Evolutionary conservation across 2,329 filamentous ascomycete genomes (phyloP).

Genomic region (Diplodia mutila): DNA sequence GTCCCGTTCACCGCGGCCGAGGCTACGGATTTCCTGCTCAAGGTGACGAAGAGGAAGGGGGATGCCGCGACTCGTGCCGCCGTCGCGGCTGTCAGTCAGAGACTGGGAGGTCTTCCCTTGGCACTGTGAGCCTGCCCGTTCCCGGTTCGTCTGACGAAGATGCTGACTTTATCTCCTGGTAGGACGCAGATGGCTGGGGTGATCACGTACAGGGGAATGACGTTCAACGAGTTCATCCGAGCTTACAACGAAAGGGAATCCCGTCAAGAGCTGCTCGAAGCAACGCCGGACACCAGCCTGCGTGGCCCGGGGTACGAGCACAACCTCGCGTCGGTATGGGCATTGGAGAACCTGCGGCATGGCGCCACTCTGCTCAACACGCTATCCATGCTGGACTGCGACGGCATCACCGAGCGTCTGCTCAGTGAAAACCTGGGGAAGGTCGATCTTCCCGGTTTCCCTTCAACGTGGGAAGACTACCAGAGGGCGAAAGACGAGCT

Average conservation of each 20-base stretch:
- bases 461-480: slow-evolving; percentile 7
- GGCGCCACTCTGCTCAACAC: slow-evolving; percentile 26
- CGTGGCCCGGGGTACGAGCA: slow-evolving; percentile 4
- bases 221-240: slow-evolving; percentile 27
- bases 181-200: slow-evolving; percentile 31
- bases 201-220: slow-evolving; percentile 26
- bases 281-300: not conserved
- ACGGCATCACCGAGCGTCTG: slow-evolving; percentile 27
- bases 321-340: slow-evolving; percentile 27
- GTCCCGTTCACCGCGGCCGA: not conserved
- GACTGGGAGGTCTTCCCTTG: slow-evolving; percentile 29
- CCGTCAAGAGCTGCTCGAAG: not conserved
- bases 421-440: not conserved
- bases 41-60: not conserved
- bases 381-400: slow-evolving; percentile 29
- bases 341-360: slow-evolving; percentile 27
- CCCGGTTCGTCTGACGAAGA: not conserved
- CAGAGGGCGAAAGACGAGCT: slow-evolving; percentile 25
- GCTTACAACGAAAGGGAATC: slow-evolving; percentile 23
- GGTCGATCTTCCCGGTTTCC: slow-evolving; percentile 14
- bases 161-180: not conserved
- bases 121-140: slow-evolving; percentile 21
- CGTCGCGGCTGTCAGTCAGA: slow-evolving; percentile 14
- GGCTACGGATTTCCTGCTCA: not conserved
- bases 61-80: not conserved